Evolutionary conservation across 208 protist species (phyloP), one percentile per base, ranked within the genome.

Genomic region (Trypanosoma cruzi): DNA sequence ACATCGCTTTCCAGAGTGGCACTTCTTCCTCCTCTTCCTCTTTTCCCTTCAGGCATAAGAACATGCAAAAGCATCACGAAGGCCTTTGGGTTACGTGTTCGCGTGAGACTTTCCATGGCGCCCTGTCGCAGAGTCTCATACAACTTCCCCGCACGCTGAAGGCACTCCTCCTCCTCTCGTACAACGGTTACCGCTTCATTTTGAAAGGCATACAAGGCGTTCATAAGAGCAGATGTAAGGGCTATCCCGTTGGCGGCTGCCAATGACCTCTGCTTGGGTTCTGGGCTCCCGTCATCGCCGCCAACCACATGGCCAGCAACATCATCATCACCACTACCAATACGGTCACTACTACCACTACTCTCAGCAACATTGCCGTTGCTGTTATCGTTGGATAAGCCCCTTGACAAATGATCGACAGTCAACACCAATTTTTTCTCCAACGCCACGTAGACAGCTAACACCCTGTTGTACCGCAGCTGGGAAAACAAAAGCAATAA

Each of bases 21-120:
- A 24, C 40, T 31, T 59, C 1, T 29, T 22, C 34, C 46, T 66
- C 37, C 63, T 31, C 18, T 34, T 31, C 31, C 55, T 53, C 37
- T 53, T 50, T 65, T 52, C 57, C 32, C 40, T 32, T 32, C 53
- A 29, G 65, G 26, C 13, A 37, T 56, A 46, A 80, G 52, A 16
- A 75, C 52, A 34, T 64, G 36, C 7, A 80, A 31, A 32, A 75
- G n/a, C 66, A 71, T 67, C 36, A 85, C 71, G 18, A 85, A 64
- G 22, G 68, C 49, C 29, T 79, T 80, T 13, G 80, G 70, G 1
- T 74, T 32, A 29, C 69, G 34, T 22, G 70, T 60, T 10, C 50
- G 6, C 24, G 37, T 46, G 22, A 79, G 64, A 31, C 60, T 54
- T 16, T 28, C 5, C 18, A 81, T 36, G 46, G 75, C 75, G 0